A percentile compares a stretch with the other conserved stretches of the same genome.
These are phyloP conservation scores for Clarkia xantiana DNA, from an alignment of 345 rosid species.

Conservation along the genomic window DNA sequence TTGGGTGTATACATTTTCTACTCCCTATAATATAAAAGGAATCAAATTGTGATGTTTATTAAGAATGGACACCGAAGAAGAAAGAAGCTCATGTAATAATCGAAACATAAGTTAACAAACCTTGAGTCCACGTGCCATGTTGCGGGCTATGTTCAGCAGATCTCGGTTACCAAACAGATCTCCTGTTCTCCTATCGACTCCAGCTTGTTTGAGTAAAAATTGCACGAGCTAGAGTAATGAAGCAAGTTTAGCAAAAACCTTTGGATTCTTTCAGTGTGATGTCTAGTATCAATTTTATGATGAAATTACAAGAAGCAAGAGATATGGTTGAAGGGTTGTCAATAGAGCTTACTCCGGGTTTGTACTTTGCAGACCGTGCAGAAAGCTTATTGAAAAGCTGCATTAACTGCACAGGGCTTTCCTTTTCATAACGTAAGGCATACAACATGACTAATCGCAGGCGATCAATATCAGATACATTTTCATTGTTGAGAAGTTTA, in stretches of 20 bases:
- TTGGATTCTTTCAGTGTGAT: not conserved
- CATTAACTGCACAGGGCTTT: constrained; percentile 93
- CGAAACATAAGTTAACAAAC: constrained; percentile 18
- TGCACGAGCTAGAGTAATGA: constrained; percentile 58
- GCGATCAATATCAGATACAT: constrained; percentile 69
- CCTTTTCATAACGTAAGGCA: constrained; percentile 97
- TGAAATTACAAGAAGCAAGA: not conserved
- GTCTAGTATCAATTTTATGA: not conserved
- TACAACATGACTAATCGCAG: constrained; percentile 81
- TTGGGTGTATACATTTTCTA: constrained; percentile 95
- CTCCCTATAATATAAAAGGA: constrained; percentile 38
- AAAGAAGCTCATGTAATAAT: constrained; percentile 2
- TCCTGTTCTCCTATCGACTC: constrained; percentile 80
- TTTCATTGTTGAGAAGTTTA: constrained; percentile 72
- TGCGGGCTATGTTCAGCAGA: constrained; percentile 88
- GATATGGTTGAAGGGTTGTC: not conserved
- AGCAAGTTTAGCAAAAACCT: not conserved
- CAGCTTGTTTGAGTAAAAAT: constrained; percentile 92
- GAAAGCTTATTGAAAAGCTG: constrained; percentile 91
- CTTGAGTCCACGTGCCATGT: constrained; percentile 99
- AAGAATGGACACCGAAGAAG: not conserved
- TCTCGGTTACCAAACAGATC: constrained; percentile 95
- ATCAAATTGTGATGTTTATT: not conserved
- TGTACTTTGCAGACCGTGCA: constrained; percentile 78
- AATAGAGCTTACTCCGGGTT: constrained; percentile 61